Evolutionary conservation across 768 basidiomycete species (phyloP).

Genomic region (Pisolithus sp.): DNA sequence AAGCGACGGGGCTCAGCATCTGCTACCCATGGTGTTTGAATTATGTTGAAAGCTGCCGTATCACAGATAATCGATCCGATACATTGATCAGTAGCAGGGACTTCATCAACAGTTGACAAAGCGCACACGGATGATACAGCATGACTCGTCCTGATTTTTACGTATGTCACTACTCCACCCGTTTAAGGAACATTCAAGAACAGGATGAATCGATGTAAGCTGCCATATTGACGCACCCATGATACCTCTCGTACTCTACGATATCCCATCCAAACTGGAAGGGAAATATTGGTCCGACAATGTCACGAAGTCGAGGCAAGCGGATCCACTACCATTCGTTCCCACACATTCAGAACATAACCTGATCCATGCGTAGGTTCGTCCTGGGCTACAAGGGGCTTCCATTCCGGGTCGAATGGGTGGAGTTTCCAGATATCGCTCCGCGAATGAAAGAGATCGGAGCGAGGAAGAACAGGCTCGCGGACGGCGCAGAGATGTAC

Average conservation of each 20-base stretch:
- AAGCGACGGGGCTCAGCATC: too few species aligned
- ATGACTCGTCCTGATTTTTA: background rate
- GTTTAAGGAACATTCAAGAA: background rate
- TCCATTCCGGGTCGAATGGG: conserved; percentile 28
- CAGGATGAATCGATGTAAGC: too few species aligned
- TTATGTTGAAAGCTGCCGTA: too few species aligned
- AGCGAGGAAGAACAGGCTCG: conserved; percentile 11
- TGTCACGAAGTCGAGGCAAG: conserved; percentile 31
- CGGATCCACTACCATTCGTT: background rate
- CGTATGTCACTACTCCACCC: background rate
- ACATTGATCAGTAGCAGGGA: too few species aligned
- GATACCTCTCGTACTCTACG: conserved; percentile 30
- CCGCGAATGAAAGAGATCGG: conserved; percentile 21
- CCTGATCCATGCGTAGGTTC: conserved; percentile 16
- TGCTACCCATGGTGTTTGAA: too few species aligned
- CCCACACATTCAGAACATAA: background rate
- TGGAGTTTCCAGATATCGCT: conserved; percentile 29
- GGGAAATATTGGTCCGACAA: conserved; percentile 33
- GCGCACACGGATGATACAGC: too few species aligned
- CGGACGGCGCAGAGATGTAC: conserved; percentile 17
- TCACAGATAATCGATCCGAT: too few species aligned
- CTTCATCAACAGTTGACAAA: too few species aligned
- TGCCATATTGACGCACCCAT: conserved; percentile 2
- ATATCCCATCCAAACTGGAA: conserved; percentile 27
- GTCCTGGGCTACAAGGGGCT: conserved; percentile 28